Base-by-base conservation (phyloP, 192 early-diverging fungal species). In the Coemansia interrupta region DNA sequence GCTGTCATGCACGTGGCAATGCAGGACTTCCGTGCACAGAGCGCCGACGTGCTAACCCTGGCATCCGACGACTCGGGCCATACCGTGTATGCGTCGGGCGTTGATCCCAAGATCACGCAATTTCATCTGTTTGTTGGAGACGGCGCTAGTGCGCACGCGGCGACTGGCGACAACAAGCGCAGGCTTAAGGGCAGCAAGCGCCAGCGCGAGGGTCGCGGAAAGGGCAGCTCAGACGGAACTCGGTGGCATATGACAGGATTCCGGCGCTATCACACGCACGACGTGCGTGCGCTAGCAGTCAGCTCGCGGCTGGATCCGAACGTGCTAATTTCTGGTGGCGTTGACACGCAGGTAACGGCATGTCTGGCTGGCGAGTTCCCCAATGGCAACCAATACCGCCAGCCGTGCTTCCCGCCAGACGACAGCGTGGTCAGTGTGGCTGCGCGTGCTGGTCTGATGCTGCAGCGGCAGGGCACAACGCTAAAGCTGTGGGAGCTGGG, bases 261-360 rank as follows among this genome's bases (percentile, higher is more conserved):
- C 58, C 85, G 92, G 48, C 85, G 92, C 54, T 95, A 90, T 74
- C 96, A 98, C 71, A 89, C 89, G 14, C 93, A 98, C 67, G 96
- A 98, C 67, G 92, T 98, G 30, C 86, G 92, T 23, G 89, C 94
- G 18, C 57, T 98, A 19, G 87, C 88, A 2, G 78, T 94, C 29
- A 81, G 89, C 64, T 90, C 93, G 47, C 78, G 75, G 50, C 73
- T 84, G 38, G 72, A 78, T 13, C 73, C 84, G 28, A 86, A 90
- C 28, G 68, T 87, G 10, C 64, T 98, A 39, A 85, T 96, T 38
- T 87, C 92, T 40, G 96, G 93, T 45, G 94, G 94, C 58, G 83
- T 87, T 7, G 88, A 92, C 73, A 83, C 86, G n/a, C 82, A 86
- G 43, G 71, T 90, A 41, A 78, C 88, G n/a, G 75, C 83, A 4